A percentile compares a stretch with the other conserved stretches of the same genome.
phyloP scores from a whole-genome alignment of 2,329 filamentous ascomycete genomes.

The Cercospora beticola region DNA sequence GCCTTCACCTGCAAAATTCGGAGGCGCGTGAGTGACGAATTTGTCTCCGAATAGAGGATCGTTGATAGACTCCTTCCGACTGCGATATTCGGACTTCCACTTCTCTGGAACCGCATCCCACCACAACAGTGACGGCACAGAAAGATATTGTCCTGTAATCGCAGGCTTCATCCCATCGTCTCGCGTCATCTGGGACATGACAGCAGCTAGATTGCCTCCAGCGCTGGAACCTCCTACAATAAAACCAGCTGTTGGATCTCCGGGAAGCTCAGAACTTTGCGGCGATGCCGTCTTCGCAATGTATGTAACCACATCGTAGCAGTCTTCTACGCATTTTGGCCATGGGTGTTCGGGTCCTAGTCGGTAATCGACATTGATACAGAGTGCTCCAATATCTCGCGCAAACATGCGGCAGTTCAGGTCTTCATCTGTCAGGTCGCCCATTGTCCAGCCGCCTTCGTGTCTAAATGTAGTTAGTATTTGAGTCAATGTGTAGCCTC shows the following conservation, averaged over 20 bases:
- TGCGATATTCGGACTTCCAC: constrained; percentile 42
- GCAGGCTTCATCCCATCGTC: constrained; percentile 45
- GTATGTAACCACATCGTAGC: constrained; percentile 46
- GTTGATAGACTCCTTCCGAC: constrained; percentile 42
- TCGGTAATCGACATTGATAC: constrained; percentile 37
- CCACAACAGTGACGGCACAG: constrained; percentile 44
- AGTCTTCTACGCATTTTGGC: constrained; percentile 46
- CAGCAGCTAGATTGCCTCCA: constrained; percentile 45
- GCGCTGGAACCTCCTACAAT: constrained; percentile 51
- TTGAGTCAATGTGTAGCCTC: background rate
- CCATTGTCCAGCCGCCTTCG: constrained; percentile 47
- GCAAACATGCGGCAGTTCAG: constrained; percentile 25
- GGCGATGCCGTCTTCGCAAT: constrained; percentile 37
- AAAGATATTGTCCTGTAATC: constrained; percentile 45
- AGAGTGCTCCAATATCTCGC: constrained; percentile 21
- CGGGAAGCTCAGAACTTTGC: constrained; percentile 21
- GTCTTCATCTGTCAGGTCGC: constrained; percentile 44
- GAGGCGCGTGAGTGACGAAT: background rate
- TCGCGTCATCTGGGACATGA: constrained; percentile 43
- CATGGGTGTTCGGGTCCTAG: constrained; percentile 50
- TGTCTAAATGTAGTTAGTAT: constrained; percentile 29
- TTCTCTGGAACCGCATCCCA: constrained; percentile 39
- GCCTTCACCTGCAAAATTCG: constrained; percentile 1
- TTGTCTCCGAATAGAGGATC: constrained; percentile 36
- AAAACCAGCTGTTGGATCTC: constrained; percentile 47